These are phyloP conservation scores for Plasmodium blacklocki DNA, from an alignment of 169 alveolate species.

Conservation along the genomic window DNA sequence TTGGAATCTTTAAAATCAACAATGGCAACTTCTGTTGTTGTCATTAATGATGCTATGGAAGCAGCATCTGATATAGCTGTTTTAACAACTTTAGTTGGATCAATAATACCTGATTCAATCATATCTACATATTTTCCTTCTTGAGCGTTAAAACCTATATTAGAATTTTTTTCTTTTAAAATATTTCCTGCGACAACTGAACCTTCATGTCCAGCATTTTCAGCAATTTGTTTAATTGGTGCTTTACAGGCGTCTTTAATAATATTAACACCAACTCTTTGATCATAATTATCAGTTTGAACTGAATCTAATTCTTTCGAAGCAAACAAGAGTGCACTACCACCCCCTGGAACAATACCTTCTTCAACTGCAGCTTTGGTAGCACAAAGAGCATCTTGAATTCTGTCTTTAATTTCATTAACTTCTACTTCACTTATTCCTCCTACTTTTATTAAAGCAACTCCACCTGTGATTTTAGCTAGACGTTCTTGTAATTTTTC, in stretches of 20 bases:
- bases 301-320: constrained; percentile 86
- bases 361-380: constrained; percentile 99
- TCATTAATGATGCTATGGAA: constrained; percentile 97
- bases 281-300: constrained; percentile 92
- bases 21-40: constrained; percentile 98
- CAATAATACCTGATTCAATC: constrained; percentile 96
- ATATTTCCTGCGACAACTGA: constrained; percentile 96
- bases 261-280: constrained; percentile 96
- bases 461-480: constrained; percentile 98
- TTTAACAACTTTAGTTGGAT: constrained; percentile 99
- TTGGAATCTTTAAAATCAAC: constrained; percentile 87
- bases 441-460: constrained; percentile 98
- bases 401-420: constrained; percentile 97
- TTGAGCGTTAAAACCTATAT: constrained; percentile 97
- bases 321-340: constrained; percentile 96
- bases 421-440: constrained; percentile 98
- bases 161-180: constrained; percentile 86
- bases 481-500: constrained; percentile 98
- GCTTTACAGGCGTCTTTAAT: constrained; percentile 96
- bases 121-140: constrained; percentile 95
- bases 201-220: constrained; percentile 99
- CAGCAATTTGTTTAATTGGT: constrained; percentile 97
- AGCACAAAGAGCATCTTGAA: constrained; percentile 98
- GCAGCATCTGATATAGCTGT: constrained; percentile 99
- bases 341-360: constrained; percentile 99